phyloP scores from a whole-genome alignment of 768 basidiomycete genomes.

The Cyclocybe aegerita region DNA sequence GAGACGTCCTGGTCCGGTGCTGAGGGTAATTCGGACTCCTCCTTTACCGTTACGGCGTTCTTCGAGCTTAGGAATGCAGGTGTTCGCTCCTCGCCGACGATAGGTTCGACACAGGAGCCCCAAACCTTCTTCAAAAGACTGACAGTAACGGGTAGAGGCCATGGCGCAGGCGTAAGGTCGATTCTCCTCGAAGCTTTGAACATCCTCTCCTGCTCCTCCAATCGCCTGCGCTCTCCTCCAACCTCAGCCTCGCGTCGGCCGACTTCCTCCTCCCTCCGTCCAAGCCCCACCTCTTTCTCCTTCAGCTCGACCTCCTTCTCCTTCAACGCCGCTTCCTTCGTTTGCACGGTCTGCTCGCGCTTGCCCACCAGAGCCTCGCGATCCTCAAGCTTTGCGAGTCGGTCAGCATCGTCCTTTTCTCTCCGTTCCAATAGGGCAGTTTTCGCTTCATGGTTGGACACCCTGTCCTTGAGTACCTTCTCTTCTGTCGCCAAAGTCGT shows the following conservation, averaged over 20 bases:
- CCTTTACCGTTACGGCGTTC: not conserved
- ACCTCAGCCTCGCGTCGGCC: no score
- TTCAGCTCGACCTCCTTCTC: not conserved
- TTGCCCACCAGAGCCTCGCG: not conserved
- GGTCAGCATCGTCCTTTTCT: no score
- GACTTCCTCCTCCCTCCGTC: no score
- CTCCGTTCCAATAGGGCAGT: no score
- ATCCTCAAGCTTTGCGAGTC: no score
- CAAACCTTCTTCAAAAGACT: conserved; percentile 7
- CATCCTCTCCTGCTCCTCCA: not conserved
- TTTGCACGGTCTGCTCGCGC: conserved; percentile 3
- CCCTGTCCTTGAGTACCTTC: conserved; percentile 1
- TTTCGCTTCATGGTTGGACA: no score
- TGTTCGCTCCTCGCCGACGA: conserved; percentile 7
- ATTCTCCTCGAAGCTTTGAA: no score
- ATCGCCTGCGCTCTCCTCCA: no score
- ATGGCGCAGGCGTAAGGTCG: not conserved
- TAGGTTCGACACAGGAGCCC: conserved; percentile 9
- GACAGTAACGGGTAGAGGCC: not conserved
- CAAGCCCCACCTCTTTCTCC: not conserved
- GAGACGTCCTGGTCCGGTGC: not conserved
- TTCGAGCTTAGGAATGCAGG: conserved; percentile 5
- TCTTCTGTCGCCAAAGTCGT: not conserved
- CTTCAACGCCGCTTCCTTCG: not conserved
- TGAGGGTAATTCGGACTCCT: not conserved